These are phyloP conservation scores for Multifurca ochricompacta DNA, from an alignment of 768 basidiomycete species.

Conservation along the genomic window DNA sequence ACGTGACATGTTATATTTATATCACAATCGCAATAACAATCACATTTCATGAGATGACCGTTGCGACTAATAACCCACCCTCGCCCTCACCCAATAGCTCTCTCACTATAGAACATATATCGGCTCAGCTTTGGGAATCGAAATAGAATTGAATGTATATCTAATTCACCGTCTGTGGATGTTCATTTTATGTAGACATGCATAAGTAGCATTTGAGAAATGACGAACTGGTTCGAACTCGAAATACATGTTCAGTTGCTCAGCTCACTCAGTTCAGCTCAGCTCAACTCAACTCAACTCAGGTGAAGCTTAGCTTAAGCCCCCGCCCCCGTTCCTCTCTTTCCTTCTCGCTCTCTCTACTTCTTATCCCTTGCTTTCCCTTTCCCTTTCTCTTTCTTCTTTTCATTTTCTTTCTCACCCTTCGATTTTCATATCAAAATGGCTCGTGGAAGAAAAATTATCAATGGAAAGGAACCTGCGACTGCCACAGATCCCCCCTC, in stretches of 20 bases:
- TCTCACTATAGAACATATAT: no score
- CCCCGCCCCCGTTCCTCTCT: background rate
- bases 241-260: background rate
- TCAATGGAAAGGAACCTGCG: conserved; percentile 12
- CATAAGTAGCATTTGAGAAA: background rate
- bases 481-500: conserved; percentile 6
- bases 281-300: background rate
- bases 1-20: no score
- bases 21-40: no score
- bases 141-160: no score
- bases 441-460: conserved; percentile 19
- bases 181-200: no score
- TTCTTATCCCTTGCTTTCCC: background rate
- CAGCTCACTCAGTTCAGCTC: background rate
- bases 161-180: no score
- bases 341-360: no score
- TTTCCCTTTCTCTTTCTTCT: background rate
- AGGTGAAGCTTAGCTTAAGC: background rate
- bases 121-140: no score
- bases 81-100: no score
- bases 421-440: background rate
- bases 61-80: no score
- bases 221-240: conserved; percentile 15
- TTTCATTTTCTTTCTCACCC: background rate
- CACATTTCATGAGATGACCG: no score